Evolutionary conservation across 225 moss, liverwort and hornwort genomes (phyloP).

Genomic region (Ulota crispa): DNA sequence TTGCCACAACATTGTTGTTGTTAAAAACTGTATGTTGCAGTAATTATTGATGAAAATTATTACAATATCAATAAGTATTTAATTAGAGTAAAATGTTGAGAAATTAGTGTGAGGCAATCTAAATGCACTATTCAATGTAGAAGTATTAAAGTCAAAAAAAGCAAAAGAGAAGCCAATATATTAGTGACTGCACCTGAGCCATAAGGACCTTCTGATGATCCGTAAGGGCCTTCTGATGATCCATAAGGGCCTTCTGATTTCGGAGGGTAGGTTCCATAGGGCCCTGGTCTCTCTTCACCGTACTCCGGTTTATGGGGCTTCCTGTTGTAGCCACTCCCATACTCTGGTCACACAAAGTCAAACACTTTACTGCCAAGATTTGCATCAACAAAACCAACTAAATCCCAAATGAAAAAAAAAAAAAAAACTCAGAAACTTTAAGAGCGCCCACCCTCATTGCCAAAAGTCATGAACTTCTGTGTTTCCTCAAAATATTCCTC

Average conservation of each 20-base stretch:
- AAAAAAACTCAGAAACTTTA: too few species aligned
- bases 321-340: conserved; percentile 25
- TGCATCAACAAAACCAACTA: background rate
- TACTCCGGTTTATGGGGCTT: conserved; percentile 28
- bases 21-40: too few species aligned
- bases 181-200: conserved; percentile 22
- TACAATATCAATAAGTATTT: too few species aligned
- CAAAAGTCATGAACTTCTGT: too few species aligned
- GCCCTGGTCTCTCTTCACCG: conserved; percentile 27
- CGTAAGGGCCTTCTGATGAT: conserved; percentile 37
- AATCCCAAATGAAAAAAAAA: background rate
- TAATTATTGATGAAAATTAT: too few species aligned
- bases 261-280: conserved; percentile 21
- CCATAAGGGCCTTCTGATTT: conserved; percentile 21
- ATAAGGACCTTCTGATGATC: conserved; percentile 33
- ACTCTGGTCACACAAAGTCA: conserved; percentile 9
- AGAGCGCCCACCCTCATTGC: too few species aligned
- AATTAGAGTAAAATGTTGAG: too few species aligned
- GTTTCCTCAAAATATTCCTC: too few species aligned
- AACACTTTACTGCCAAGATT: background rate
- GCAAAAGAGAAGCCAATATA: background rate
- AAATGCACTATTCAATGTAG: too few species aligned
- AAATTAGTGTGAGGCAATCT: too few species aligned
- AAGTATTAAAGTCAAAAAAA: background rate
- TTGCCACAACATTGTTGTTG: too few species aligned